These are phyloP conservation scores for Trypanosoma boissoni DNA, from an alignment of 208 protist species.

Conservation along the genomic window DNA sequence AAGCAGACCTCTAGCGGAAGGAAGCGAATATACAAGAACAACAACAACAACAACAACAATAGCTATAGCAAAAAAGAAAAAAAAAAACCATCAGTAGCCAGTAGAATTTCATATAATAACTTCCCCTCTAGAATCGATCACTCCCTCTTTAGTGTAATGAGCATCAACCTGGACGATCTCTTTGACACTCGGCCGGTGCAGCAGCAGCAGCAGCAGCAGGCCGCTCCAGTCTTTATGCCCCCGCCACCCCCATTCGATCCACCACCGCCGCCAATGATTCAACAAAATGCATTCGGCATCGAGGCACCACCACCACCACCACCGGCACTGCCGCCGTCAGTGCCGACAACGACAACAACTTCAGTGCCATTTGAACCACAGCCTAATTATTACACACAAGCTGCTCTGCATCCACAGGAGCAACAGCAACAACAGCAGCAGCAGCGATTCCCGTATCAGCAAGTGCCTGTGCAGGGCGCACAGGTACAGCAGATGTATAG, in stretches of 20 bases:
- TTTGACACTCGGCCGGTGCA: conserved; percentile 48
- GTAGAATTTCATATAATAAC: conserved; percentile 7
- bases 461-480: background rate
- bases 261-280: conserved; percentile 23
- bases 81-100: background rate
- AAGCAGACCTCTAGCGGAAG: too few species aligned
- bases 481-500: too few species aligned
- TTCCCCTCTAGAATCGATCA: background rate
- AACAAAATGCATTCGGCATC: conserved; percentile 14
- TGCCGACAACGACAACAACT: conserved; percentile 17
- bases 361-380: too few species aligned
- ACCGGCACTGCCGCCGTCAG: conserved; percentile 17
- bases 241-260: conserved; percentile 24
- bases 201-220: conserved; percentile 12
- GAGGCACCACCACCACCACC: conserved; percentile 14
- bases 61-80: background rate
- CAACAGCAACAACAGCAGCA: background rate
- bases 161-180: conserved; percentile 65
- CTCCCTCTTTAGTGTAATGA: conserved; percentile 8
- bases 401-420: background rate
- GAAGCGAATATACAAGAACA: too few species aligned
- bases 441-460: conserved; percentile 6
- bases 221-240: background rate
- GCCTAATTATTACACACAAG: too few species aligned
- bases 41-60: too few species aligned